Evolutionary conservation across 352 stramenopile genomes (phyloP).

Genomic region (Globisporangium middletonii): DNA sequence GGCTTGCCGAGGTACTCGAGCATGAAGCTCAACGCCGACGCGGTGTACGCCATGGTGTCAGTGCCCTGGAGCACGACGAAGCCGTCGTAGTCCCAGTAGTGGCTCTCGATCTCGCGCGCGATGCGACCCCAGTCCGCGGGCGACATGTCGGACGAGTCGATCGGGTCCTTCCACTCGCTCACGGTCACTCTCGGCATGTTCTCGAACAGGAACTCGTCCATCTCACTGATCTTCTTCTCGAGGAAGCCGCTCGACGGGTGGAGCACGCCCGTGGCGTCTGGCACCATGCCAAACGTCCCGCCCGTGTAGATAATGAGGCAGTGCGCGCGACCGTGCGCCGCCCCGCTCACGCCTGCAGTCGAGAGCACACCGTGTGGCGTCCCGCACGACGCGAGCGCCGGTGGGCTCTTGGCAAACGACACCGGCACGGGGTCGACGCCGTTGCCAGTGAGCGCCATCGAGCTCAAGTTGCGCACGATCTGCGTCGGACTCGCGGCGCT

Average conservation of each 20-base stretch:
- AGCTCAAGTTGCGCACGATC: constrained; percentile 15
- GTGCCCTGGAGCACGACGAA: constrained; percentile 98
- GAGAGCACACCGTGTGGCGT: constrained; percentile 14
- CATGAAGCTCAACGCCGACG: constrained; percentile 96
- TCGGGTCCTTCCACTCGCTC: constrained; percentile 71
- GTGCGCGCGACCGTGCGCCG: constrained; percentile 23
- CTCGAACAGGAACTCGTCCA: constrained; percentile 83
- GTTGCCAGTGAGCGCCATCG: constrained; percentile 15
- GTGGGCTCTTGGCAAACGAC: constrained; percentile 24
- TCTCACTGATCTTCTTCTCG: constrained; percentile 81
- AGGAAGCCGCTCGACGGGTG: constrained; percentile 84
- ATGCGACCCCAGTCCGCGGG: constrained; percentile 91
- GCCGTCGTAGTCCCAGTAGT: constrained; percentile 95
- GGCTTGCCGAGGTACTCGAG: constrained; percentile 96
- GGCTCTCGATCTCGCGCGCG: constrained; percentile 90
- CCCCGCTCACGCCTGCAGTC: background rate
- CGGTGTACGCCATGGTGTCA: constrained; percentile 97
- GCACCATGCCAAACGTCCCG: constrained; percentile 90
- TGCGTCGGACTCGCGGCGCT: background rate
- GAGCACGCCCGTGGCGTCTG: constrained; percentile 63
- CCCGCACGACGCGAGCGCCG: constrained; percentile 7
- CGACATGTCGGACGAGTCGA: constrained; percentile 89
- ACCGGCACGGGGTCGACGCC: constrained; percentile 28
- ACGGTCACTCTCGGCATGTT: constrained; percentile 78
- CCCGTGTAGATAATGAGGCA: constrained; percentile 89